Base-by-base conservation (phyloP, 2,329 filamentous ascomycete genomes). In the Colletotrichum kahawae region DNA sequence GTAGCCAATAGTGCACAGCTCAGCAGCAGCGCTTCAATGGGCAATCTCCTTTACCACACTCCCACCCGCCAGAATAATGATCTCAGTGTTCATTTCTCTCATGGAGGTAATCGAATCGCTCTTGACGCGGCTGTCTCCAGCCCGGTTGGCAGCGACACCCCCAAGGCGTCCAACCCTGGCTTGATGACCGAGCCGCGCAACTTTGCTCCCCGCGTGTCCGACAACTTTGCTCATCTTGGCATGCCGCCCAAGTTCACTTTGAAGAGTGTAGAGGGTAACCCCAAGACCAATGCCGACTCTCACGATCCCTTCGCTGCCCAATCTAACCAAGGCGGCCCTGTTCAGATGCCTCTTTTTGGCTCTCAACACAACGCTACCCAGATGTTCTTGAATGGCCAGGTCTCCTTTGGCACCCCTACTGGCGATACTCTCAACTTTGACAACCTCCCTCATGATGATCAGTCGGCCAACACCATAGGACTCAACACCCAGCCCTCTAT, bases 101-200 rank as follows among this genome's bases (percentile, higher is more conserved):
- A 59, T 5, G 38, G n/a, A 38, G 54, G 27, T 21, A 63, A n/a
- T 16, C 33, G 21, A 29, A n/a, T 18, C 9, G n/a, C 18, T 24
- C 5, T 60, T 8, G 24, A 38, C 6, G 31, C n/a, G 14, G 62
- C 38, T 29, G 36, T 70, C 18, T 31, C n/a, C 29, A 76, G 70
- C 59, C 65, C 65, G 8, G 51, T 29, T 56, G 59, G 70, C 31
- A n/a, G 29, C 29, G 59, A 62, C 38, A 77, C 74, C 29, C 27
- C 74, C 10, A 62, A 60, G 33, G 29, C 68, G 6, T 33, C 56
- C 5, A 36, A 76, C 24, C n/a, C 9, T 21, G 78, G 79, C 5
- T 78, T 77, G 43, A 79, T 83, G 64, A 85, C 84, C 0, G 86
- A 87, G 78, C 86, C 86, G 3, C 83, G 84, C 70, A 86, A 84